Conservation (phyloP, 2,329 filamentous ascomycete species). For the Penicillium sp. region DNA sequence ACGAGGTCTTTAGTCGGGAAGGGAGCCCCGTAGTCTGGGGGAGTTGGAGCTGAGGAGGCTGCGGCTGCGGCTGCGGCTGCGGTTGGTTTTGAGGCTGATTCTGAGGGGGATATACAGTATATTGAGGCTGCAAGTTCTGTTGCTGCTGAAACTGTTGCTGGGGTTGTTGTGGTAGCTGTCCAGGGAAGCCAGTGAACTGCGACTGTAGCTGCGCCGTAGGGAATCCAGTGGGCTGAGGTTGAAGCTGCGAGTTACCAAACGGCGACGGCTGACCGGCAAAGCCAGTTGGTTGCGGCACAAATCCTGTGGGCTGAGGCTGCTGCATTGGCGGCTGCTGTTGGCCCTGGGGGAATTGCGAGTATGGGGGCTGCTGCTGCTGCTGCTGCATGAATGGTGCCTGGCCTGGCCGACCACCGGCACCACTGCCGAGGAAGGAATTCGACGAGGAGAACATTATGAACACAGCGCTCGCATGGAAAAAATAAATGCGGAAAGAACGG, state of each 20-base stretch:
- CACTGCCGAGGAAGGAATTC: conserved; percentile 77
- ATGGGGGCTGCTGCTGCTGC: conserved; percentile 39
- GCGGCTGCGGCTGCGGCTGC: conserved; percentile 6
- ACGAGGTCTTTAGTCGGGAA: conserved; percentile 58
- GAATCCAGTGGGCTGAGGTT: conserved; percentile 66
- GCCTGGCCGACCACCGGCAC: conserved; percentile 68
- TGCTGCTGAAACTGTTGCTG: conserved; percentile 42
- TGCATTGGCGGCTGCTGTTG: conserved; percentile 53
- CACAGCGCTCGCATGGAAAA: conserved; percentile 25
- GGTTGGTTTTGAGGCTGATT: conserved; percentile 35
- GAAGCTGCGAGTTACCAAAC: conserved; percentile 51
- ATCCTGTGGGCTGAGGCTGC: conserved; percentile 47
- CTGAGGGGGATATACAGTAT: conserved; percentile 53
- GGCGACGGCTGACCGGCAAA: conserved; percentile 53
- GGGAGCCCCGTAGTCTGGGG: conserved; percentile 46
- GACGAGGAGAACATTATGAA: conserved; percentile 79
- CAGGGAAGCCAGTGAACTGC: conserved; percentile 49
- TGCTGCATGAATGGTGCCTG: conserved; percentile 56
- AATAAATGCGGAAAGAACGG: conserved; percentile 18
- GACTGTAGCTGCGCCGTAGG: conserved; percentile 46
- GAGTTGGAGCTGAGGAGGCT: conserved; percentile 32
- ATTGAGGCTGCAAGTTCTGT: conserved; percentile 51
- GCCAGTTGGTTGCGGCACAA: conserved; percentile 53
- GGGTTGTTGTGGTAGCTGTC: conserved; percentile 31
- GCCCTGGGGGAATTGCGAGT: conserved; percentile 37